A percentile compares a stretch with the other conserved stretches of the same genome.
phyloP scores from a whole-genome alignment of 2,329 filamentous ascomycete genomes.

The Fusarium fracticaudum region DNA sequence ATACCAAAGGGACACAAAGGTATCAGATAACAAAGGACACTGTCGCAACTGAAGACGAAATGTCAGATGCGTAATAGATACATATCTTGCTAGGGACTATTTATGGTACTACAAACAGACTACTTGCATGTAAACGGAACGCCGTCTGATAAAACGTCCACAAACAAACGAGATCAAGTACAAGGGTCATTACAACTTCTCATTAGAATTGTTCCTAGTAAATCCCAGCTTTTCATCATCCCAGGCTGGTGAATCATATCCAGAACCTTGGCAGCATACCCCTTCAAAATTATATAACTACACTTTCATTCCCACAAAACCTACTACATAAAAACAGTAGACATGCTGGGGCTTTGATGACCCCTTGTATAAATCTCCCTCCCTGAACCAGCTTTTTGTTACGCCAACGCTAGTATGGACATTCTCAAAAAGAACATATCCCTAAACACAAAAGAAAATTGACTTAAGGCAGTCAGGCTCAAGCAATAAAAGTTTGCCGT shows the following conservation, averaged over 20 bases:
- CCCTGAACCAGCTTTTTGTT: constrained; percentile 40
- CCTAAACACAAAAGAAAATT: constrained; percentile 24
- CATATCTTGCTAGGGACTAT: background rate
- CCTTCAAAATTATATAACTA: constrained; percentile 26
- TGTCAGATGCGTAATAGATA: background rate
- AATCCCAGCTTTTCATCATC: background rate
- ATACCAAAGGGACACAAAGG: background rate
- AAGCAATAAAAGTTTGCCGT: constrained; percentile 4
- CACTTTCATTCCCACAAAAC: background rate
- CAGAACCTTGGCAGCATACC: constrained; percentile 1
- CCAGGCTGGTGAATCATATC: constrained; percentile 1
- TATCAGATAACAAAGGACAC: background rate
- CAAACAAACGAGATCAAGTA: constrained; percentile 7
- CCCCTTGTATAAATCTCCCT: constrained; percentile 13
- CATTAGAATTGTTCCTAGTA: constrained; percentile 28
- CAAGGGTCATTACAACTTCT: constrained; percentile 36
- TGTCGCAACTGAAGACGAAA: background rate
- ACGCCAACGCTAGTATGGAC: constrained; percentile 46
- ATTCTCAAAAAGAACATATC: constrained; percentile 37
- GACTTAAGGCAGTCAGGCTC: background rate
- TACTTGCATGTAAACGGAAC: background rate
- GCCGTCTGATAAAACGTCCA: background rate
- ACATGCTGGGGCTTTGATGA: constrained; percentile 21
- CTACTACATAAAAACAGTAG: constrained; percentile 5
- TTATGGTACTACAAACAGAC: background rate